phyloP scores from a whole-genome alignment of 257 asterid genomes.

The Fraxinus anomala region DNA sequence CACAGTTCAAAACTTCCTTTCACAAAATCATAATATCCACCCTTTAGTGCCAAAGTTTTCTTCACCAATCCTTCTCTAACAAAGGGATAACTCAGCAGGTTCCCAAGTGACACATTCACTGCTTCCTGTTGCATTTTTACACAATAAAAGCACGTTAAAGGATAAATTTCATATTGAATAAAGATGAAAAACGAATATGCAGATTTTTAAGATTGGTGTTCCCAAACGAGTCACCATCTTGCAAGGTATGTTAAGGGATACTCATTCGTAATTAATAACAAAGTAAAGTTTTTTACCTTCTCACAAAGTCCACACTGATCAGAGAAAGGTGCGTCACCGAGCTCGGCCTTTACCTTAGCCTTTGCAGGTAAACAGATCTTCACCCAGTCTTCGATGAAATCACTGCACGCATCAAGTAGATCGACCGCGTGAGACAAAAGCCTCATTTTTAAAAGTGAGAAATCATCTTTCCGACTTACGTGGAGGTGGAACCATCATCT shows the following conservation, averaged over 20 bases:
- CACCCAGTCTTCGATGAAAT: conserved; percentile 96
- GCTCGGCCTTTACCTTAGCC: conserved; percentile 55
- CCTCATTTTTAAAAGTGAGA: neutral
- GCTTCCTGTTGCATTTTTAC: conserved; percentile 59
- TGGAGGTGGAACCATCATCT: conserved; percentile 61
- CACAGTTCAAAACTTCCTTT: conserved; percentile 91
- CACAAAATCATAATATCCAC: conserved; percentile 81
- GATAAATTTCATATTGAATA: no score
- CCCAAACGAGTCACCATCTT: no score
- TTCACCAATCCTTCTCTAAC: conserved; percentile 90
- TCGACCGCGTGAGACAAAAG: neutral
- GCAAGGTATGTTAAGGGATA: no score
- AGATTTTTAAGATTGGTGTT: no score
- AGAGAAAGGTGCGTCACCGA: conserved; percentile 35
- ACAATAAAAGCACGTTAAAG: no score
- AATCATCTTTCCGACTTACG: conserved; percentile 41
- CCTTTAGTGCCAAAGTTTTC: conserved; percentile 79
- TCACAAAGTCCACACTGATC: conserved; percentile 65
- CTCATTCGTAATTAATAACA: no score
- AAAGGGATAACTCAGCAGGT: conserved; percentile 80
- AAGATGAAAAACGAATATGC: no score
- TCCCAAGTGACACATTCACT: conserved; percentile 90
- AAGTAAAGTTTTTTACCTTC: conserved; percentile 49
- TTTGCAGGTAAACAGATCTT: conserved; percentile 78
- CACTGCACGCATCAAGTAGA: conserved; percentile 43